phyloP scores from a whole-genome alignment of 768 basidiomycete species.

The Boletellus ananiceps region DNA sequence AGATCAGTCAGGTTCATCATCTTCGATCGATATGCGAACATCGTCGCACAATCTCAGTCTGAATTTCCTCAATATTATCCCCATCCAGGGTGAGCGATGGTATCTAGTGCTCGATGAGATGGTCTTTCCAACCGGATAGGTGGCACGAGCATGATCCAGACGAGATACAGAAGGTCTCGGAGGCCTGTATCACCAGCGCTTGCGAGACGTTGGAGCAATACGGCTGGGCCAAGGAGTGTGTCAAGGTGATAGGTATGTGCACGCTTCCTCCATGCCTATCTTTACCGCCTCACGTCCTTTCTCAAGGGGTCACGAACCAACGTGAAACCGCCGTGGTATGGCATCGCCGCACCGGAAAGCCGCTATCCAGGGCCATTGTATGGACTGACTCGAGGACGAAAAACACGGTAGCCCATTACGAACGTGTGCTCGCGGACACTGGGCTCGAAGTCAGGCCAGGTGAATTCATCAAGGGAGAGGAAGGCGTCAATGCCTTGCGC shows the following conservation, averaged over 20 bases:
- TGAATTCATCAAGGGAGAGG: conserved; percentile 63
- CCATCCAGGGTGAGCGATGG: conserved; percentile 61
- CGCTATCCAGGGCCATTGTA: conserved; percentile 85
- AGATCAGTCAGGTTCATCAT: conserved; percentile 91
- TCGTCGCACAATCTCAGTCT: conserved; percentile 82
- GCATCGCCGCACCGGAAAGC: conserved; percentile 86
- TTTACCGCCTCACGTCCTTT: conserved; percentile 3
- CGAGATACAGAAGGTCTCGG: conserved; percentile 73
- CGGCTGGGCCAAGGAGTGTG: conserved; percentile 75
- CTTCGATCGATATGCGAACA: conserved; percentile 82
- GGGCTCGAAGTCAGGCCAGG: conserved; percentile 73
- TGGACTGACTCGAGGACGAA: conserved; percentile 97
- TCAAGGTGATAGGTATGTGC: conserved; percentile 86
- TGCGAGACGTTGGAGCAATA: conserved; percentile 63
- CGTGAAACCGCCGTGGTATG: conserved; percentile 94
- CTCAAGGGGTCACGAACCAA: conserved; percentile 88
- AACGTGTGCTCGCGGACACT: conserved; percentile 61
- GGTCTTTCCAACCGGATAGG: conserved; percentile 33
- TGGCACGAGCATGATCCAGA: conserved; percentile 95
- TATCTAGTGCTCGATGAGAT: neutral
- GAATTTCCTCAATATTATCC: conserved; percentile 96
- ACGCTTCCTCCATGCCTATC: neutral
- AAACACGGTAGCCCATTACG: conserved; percentile 74
- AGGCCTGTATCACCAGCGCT: conserved; percentile 70
- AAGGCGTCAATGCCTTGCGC: conserved; percentile 60